These are phyloP conservation scores for Candida pseudoviswanathii DNA, from an alignment of 1,139 yeast genomes.

Conservation along the genomic window DNA sequence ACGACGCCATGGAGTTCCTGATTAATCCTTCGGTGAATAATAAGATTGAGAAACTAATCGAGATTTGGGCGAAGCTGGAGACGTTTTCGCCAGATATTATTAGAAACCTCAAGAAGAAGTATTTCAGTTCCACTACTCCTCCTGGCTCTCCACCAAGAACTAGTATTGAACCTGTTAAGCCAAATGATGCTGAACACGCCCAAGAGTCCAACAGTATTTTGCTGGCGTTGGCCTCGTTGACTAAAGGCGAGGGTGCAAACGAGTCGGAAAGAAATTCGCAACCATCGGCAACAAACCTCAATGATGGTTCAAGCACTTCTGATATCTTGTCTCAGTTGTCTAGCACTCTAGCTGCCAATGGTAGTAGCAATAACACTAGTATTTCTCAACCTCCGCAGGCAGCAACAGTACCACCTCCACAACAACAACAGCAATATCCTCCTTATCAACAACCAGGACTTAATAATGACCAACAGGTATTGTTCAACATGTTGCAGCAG, in stretches of 20 bases:
- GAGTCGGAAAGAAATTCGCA: conserved; percentile 17
- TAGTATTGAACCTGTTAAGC: conserved; percentile 27
- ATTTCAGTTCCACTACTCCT: conserved; percentile 61
- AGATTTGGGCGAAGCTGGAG: conserved; percentile 88
- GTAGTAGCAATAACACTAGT: conserved; percentile 13
- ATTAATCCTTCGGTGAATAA: conserved; percentile 56
- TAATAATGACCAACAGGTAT: conserved; percentile 28
- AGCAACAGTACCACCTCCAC: conserved; percentile 16
- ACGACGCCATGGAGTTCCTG: conserved; percentile 59
- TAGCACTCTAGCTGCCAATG: conserved; percentile 26
- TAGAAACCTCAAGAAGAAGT: conserved; percentile 57
- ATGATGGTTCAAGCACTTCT: conserved; percentile 27
- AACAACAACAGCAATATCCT: conserved; percentile 15
- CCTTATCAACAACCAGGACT: conserved; percentile 21
- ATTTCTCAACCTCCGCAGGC: conserved; percentile 15
- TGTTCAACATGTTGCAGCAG: conserved; percentile 47
- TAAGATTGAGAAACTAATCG: conserved; percentile 80
- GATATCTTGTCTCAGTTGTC: conserved; percentile 49
- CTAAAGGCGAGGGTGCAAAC: conserved; percentile 28
- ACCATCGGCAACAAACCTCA: conserved; percentile 13
- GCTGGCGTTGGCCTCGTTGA: conserved; percentile 65
- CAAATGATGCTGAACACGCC: conserved; percentile 23
- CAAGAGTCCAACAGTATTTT: conserved; percentile 61
- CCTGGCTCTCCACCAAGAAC: conserved; percentile 52
- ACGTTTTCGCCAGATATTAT: conserved; percentile 67